These are phyloP conservation scores for Parmelia sp. DNA, from an alignment of 495 filamentous ascomycete species.

Conservation along the genomic window DNA sequence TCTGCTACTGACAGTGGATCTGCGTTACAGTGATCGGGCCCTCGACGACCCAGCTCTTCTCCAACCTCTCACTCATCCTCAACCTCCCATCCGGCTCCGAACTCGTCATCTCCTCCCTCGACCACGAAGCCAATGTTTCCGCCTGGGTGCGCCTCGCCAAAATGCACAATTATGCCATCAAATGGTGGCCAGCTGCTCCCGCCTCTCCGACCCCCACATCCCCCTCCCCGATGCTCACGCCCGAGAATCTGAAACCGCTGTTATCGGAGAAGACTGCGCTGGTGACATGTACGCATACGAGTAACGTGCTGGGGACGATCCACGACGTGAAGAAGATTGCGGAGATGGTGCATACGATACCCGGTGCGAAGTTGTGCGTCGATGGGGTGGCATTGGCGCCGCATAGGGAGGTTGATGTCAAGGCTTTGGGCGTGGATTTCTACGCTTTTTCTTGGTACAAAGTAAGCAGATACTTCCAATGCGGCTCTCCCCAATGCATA, in stretches of 20 bases:
- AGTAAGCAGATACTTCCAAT: slow-evolving; percentile 25
- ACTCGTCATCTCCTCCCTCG: slow-evolving; percentile 58
- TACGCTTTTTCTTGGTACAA: slow-evolving; percentile 76
- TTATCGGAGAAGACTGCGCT: slow-evolving; percentile 54
- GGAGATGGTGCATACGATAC: slow-evolving; percentile 44
- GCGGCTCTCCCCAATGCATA: neutral
- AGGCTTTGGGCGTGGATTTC: slow-evolving; percentile 59
- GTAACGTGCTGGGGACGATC: slow-evolving; percentile 67
- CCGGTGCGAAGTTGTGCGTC: slow-evolving; percentile 43
- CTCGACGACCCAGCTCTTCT: slow-evolving; percentile 66
- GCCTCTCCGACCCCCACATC: slow-evolving; percentile 36
- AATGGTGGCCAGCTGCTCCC: slow-evolving; percentile 54
- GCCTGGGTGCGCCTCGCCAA: slow-evolving; percentile 61
- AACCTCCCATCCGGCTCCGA: slow-evolving; percentile 54
- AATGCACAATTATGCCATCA: slow-evolving; percentile 50
- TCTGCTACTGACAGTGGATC: slow-evolving; percentile 23
- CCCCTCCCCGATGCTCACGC: slow-evolving; percentile 47
- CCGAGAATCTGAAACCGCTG: slow-evolving; percentile 46
- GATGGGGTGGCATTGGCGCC: slow-evolving; percentile 68
- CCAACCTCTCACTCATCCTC: slow-evolving; percentile 59
- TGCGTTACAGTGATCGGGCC: slow-evolving; percentile 49
- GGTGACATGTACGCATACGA: slow-evolving; percentile 62
- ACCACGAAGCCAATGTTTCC: slow-evolving; percentile 67
- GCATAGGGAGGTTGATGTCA: slow-evolving; percentile 61
- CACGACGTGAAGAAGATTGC: slow-evolving; percentile 53